A percentile compares a stretch with the other conserved stretches of the same genome.
phyloP scores from a whole-genome alignment of 768 basidiomycete species.

The Leucocoprinus leucothites region DNA sequence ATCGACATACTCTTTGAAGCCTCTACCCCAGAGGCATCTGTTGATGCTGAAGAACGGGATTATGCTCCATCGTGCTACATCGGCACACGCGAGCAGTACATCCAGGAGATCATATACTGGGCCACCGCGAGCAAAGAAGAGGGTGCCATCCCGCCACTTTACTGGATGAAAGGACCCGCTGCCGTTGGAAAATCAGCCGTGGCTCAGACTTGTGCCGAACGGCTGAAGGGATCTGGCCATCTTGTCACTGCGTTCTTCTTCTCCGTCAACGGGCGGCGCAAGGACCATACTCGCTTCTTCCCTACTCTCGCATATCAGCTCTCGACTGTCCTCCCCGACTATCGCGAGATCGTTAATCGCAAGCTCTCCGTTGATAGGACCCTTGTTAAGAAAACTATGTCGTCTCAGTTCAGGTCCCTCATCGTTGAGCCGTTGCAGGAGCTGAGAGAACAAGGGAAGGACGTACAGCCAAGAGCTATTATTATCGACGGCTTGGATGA shows the following conservation, averaged over 20 bases:
- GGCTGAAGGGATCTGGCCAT: not conserved
- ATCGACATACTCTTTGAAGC: not conserved
- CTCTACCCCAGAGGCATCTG: not conserved
- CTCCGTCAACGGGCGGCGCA: not conserved
- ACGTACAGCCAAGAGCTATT: not conserved
- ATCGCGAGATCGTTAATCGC: not conserved
- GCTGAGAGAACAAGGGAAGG: not conserved
- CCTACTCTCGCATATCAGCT: conserved; percentile 3
- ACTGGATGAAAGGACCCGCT: conserved; percentile 8
- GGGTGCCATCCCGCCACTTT: not conserved
- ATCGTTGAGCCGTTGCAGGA: not conserved
- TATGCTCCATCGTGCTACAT: not conserved
- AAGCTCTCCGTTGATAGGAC: not conserved
- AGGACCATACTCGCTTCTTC: not conserved
- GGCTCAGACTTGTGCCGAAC: conserved; percentile 2
- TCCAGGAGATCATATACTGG: not conserved
- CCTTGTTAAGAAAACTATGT: not conserved
- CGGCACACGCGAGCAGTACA: not conserved
- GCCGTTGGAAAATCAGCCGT: conserved; percentile 10
- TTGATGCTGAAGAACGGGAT: not conserved
- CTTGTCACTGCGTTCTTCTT: conserved; percentile 12
- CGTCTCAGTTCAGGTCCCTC: not conserved
- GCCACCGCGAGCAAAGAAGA: not conserved
- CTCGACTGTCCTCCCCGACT: not conserved
- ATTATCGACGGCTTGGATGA: conserved; percentile 1